These are phyloP conservation scores for Emericellopsis atlantica DNA, from an alignment of 2,329 filamentous ascomycete species.

Conservation along the genomic window DNA sequence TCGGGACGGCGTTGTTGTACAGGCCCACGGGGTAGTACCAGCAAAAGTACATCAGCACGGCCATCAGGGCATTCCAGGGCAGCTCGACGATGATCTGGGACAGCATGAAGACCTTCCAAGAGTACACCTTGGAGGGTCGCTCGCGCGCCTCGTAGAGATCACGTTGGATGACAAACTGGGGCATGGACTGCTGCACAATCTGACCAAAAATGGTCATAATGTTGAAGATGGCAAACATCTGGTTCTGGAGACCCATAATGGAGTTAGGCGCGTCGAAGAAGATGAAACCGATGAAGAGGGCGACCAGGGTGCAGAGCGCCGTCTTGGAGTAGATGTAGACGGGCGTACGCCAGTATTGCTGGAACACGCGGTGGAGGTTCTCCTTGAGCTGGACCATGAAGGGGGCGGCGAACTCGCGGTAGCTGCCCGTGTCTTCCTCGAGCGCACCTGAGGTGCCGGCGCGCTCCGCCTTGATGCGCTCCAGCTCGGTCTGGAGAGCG, in stretches of 20 bases:
- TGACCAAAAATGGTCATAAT: conserved; percentile 71
- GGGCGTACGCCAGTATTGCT: conserved; percentile 86
- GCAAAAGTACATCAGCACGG: conserved; percentile 62
- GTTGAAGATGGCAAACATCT: conserved; percentile 81
- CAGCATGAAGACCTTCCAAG: conserved; percentile 76
- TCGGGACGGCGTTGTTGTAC: conserved; percentile 53
- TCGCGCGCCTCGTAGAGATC: conserved; percentile 77
- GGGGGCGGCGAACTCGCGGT: conserved; percentile 70
- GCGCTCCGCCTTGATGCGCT: conserved; percentile 39
- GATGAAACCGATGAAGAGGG: conserved; percentile 72
- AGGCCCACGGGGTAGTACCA: conserved; percentile 84
- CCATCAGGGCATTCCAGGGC: conserved; percentile 70
- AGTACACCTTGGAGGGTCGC: conserved; percentile 72
- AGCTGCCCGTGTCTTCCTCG: conserved; percentile 28
- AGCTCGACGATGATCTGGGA: conserved; percentile 76
- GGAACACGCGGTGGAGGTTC: conserved; percentile 64
- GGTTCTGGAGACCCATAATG: conserved; percentile 71
- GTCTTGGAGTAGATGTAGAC: conserved; percentile 80
- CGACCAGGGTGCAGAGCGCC: conserved; percentile 48
- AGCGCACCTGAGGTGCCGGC: conserved; percentile 11
- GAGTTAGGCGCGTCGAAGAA: conserved; percentile 63
- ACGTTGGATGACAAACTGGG: conserved; percentile 72
- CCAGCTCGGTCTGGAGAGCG: conserved; percentile 31
- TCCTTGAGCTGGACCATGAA: conserved; percentile 55
- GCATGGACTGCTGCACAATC: conserved; percentile 71